These are phyloP conservation scores for Russula foetens DNA, from an alignment of 768 basidiomycete genomes.

Conservation along the genomic window DNA sequence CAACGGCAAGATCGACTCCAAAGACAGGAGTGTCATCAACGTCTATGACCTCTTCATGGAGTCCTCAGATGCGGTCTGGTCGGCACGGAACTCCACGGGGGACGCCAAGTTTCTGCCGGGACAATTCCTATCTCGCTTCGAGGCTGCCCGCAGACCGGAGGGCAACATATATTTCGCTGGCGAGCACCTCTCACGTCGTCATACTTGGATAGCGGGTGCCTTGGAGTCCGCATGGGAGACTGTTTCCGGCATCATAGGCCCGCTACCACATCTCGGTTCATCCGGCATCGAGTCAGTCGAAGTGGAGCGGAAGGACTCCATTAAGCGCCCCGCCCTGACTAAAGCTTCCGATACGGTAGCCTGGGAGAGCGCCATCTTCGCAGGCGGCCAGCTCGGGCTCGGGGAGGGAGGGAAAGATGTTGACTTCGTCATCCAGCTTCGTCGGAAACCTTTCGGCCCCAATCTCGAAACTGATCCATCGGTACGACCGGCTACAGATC, in stretches of 20 bases:
- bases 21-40: constrained; percentile 15
- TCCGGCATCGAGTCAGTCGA: background rate
- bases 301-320: background rate
- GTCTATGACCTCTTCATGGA: constrained; percentile 21
- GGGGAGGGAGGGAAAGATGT: background rate
- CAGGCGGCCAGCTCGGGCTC: too few species aligned
- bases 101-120: constrained; percentile 28
- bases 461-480: background rate
- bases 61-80: constrained; percentile 23
- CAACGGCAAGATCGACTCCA: constrained; percentile 12
- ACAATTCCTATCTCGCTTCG: constrained; percentile 22
- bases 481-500: background rate
- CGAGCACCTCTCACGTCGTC: constrained; percentile 25
- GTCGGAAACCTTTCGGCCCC: background rate
- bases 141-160: constrained; percentile 20
- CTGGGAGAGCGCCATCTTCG: background rate
- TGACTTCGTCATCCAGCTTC: background rate
- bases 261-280: background rate
- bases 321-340: background rate
- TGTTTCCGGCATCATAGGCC: constrained; percentile 4
- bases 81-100: constrained; percentile 22
- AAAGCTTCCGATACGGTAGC: background rate
- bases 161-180: constrained; percentile 24
- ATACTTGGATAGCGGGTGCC: constrained; percentile 27
- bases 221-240: constrained; percentile 18